Percentiles rank a stretch among this genome's conserved stretches.
Evolutionary conservation across 257 asterid genomes (phyloP).

Genomic region (Echium plantagineum): DNA sequence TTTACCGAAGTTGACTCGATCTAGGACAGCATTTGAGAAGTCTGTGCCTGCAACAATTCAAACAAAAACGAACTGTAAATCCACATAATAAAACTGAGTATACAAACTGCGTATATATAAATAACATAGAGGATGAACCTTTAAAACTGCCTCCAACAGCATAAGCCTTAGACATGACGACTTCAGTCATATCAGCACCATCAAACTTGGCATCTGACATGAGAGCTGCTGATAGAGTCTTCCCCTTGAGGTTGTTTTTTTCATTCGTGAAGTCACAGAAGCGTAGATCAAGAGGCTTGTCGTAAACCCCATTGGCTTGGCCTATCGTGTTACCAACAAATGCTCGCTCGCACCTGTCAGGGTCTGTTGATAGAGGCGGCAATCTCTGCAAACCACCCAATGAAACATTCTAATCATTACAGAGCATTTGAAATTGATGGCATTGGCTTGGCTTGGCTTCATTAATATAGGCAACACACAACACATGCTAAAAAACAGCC

Average conservation of each 20-base stretch:
- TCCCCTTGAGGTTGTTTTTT: slow-evolving; percentile 86
- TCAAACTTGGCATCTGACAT: slow-evolving; percentile 95
- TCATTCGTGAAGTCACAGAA: slow-evolving; percentile 88
- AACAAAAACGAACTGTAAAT: too few species aligned
- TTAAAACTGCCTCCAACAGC: slow-evolving; percentile 94
- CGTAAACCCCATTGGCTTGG: slow-evolving; percentile 97
- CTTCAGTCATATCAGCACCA: slow-evolving; percentile 94
- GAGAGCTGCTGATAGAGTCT: slow-evolving; percentile 83
- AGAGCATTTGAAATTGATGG: too few species aligned
- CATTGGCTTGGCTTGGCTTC: too few species aligned
- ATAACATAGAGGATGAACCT: slow-evolving; percentile 24
- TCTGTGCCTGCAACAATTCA: slow-evolving; percentile 46
- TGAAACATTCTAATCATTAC: neutral
- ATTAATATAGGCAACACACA: neutral
- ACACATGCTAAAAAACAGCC: neutral
- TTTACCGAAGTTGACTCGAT: slow-evolving; percentile 76
- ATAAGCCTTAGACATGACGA: slow-evolving; percentile 92
- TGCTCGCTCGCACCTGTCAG: slow-evolving; percentile 84
- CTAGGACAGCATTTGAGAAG: slow-evolving; percentile 88
- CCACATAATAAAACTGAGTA: neutral
- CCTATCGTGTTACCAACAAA: slow-evolving; percentile 88
- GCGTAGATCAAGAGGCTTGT: slow-evolving; percentile 91
- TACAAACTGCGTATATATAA: neutral
- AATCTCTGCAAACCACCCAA: slow-evolving; percentile 45
- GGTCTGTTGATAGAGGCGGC: slow-evolving; percentile 86